A percentile compares a stretch with the other conserved stretches of the same genome.
Evolutionary conservation across 148 eudicot species (phyloP).

Genomic region (Euryodendron excelsum): DNA sequence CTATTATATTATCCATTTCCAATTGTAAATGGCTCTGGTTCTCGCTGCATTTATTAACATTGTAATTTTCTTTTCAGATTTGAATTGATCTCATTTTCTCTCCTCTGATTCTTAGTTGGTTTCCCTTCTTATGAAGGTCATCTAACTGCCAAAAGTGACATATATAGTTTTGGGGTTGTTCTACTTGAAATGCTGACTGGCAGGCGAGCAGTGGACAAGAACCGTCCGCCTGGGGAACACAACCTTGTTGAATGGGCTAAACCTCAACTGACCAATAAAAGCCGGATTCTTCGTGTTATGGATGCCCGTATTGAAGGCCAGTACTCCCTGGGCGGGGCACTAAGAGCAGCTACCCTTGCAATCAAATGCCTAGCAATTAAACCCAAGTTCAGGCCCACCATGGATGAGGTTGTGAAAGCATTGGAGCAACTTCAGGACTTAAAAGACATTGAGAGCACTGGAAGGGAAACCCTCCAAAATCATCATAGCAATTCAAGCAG

Average conservation of each 20-base stretch:
- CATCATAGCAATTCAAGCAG: constrained; percentile 7
- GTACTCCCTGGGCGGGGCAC: constrained; percentile 46
- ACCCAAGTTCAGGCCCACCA: constrained; percentile 64
- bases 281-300: constrained; percentile 59
- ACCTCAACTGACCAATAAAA: constrained; percentile 65
- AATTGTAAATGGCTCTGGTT: neutral
- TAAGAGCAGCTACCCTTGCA: constrained; percentile 50
- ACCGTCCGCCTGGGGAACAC: constrained; percentile 63
- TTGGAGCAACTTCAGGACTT: constrained; percentile 58
- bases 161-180: constrained; percentile 89
- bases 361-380: constrained; percentile 64
- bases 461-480: constrained; percentile 2
- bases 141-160: constrained; percentile 72
- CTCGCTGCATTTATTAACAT: neutral
- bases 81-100: neutral
- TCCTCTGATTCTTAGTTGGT: neutral
- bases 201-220: constrained; percentile 66
- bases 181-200: constrained; percentile 85
- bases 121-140: constrained; percentile 52
- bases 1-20: neutral
- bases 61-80: neutral
- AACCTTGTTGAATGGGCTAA: constrained; percentile 71
- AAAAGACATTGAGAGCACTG: constrained; percentile 6
- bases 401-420: constrained; percentile 59
- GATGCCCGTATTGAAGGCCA: constrained; percentile 76